phyloP scores from a whole-genome alignment of 495 filamentous ascomycete genomes.

The Chlorociboria aeruginascens region DNA sequence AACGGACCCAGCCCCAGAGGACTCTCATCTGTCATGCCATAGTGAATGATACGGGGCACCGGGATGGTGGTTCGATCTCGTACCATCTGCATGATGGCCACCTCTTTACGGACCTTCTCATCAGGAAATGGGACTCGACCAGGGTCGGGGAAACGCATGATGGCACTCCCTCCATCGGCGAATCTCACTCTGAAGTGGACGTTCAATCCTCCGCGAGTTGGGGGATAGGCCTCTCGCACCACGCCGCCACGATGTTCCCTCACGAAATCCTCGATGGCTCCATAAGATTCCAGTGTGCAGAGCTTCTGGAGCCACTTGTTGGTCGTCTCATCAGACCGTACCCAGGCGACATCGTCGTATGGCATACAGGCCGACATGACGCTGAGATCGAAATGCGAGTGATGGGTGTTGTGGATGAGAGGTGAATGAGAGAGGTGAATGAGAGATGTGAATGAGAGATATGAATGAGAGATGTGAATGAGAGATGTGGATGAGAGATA shows the following conservation, averaged over 20 bases:
- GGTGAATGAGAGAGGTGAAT: too few species aligned
- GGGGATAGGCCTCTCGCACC: not conserved
- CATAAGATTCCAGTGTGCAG: not conserved
- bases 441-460: too few species aligned
- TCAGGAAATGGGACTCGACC: conserved; percentile 21
- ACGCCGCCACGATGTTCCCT: not conserved
- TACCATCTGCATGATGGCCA: not conserved
- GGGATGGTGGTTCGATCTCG: not conserved
- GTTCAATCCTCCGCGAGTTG: not conserved
- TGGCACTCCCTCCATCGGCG: not conserved
- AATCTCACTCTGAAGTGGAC: not conserved
- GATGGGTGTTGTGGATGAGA: too few species aligned
- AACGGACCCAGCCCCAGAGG: conserved; percentile 1
- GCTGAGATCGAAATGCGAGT: too few species aligned
- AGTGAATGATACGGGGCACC: conserved; percentile 1
- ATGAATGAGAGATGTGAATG: too few species aligned
- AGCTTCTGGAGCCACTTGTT: not conserved
- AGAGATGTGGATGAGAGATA: too few species aligned
- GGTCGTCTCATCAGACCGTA: not conserved
- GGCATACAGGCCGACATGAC: not conserved
- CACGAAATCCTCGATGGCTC: not conserved
- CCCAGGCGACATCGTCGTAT: not conserved
- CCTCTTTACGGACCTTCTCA: conserved; percentile 18
- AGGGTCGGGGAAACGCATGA: conserved; percentile 18
- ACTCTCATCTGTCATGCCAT: not conserved